Base-by-base conservation (phyloP, 257 asterid species). In the Salvia miltiorrhiza region DNA sequence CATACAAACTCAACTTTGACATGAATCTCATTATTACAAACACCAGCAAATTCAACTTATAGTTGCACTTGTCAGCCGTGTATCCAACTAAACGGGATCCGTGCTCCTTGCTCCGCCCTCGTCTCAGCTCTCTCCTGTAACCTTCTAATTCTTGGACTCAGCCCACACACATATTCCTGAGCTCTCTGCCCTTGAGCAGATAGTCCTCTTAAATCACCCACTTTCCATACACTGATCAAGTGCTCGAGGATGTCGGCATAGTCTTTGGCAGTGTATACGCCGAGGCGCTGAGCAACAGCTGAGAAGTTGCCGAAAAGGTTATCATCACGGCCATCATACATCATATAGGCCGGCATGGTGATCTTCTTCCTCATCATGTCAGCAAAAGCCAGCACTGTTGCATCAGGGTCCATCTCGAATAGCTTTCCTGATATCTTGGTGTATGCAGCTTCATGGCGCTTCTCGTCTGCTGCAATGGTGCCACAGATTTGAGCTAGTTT, bases 301-400 rank as follows among this genome's bases (percentile, higher is more conserved):
- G 88, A 85, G 77, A 77, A 86, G 74, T 81, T 78, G 2, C 83
- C 85, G 54, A 86, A 86, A 17, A 86, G 89, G 71, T 76, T 72
- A 41, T 83, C 79, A 39, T 86, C 92, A 1, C 85, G 82, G 10
- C 92, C 92, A 66, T 86, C 92, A 3, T 76, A 86, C 89, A 84
- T 84, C 74, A 83, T 67, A 78, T 78, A 86, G 58, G 92, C 89
- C 2, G 92, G 89, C 92, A 86, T 86, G 0, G 92, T 52, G 52
- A 86, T 73, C 44, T 86, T 86, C 60, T 84, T 86, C 83, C 81
- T 84, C 93, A 86, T 86, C 93, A 86, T 86, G 66, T 84, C 90
- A 23, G 86, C 86, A 76, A 86, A 80, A n/a, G 88, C 79, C 26
- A 80, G 45, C 66, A 84, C 82, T 0, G 93, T 86, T 20, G 80